phyloP scores from a whole-genome alignment of 768 basidiomycete species.

The Kwoniella sp. region DNA sequence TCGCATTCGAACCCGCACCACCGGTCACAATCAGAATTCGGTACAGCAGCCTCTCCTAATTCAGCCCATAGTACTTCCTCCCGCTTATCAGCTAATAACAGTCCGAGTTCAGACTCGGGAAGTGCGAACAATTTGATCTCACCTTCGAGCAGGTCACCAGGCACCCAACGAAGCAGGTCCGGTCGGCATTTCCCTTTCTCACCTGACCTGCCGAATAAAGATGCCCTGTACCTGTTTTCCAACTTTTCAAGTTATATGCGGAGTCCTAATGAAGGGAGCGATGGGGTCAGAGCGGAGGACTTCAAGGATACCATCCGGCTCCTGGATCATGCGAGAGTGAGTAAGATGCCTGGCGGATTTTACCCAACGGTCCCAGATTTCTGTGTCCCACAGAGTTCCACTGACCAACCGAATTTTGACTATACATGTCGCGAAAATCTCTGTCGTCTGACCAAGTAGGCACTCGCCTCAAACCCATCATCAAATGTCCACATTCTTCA shows the following conservation, averaged over 20 bases:
- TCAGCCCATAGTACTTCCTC: neutral
- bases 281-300: conserved; percentile 41
- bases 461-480: conserved; percentile 29
- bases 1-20: neutral
- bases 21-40: neutral
- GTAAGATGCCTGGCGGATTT: conserved; percentile 8
- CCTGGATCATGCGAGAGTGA: conserved; percentile 52
- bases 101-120: neutral
- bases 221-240: conserved; percentile 52
- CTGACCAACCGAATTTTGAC: too few species aligned
- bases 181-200: conserved; percentile 27
- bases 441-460: too few species aligned
- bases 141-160: neutral
- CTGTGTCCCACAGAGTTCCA: too few species aligned
- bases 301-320: conserved; percentile 49
- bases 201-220: conserved; percentile 48
- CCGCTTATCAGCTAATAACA: neutral
- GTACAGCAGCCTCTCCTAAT: neutral
- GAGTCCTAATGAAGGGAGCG: conserved; percentile 44
- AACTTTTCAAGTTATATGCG: conserved; percentile 54
- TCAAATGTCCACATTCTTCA: conserved; percentile 49
- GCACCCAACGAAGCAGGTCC: neutral
- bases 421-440: too few species aligned
- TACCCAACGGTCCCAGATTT: too few species aligned
- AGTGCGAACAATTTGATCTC: neutral